Percentiles rank a stretch among this genome's conserved stretches.
These are phyloP conservation scores for Akanthomyces lecanii DNA, from an alignment of 2,329 filamentous ascomycete species.

Conservation along the genomic window DNA sequence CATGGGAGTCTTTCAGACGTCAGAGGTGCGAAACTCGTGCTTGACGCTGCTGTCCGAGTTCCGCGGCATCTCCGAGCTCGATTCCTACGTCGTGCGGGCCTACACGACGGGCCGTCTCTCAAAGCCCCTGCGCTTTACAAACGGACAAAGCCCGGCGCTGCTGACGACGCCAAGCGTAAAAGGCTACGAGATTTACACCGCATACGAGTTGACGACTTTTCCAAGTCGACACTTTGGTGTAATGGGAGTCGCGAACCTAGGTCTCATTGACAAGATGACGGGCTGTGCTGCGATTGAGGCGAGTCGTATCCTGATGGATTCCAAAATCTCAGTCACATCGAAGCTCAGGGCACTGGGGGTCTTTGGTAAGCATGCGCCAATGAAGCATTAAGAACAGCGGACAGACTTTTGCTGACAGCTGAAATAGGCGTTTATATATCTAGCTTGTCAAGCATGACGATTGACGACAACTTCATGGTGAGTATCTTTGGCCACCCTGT, in stretches of 20 bases:
- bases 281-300: slow-evolving; percentile 72
- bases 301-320: slow-evolving; percentile 51
- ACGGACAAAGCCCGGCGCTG: background rate
- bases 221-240: slow-evolving; percentile 30
- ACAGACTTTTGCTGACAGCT: background rate
- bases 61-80: background rate
- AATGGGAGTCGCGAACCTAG: slow-evolving; percentile 64
- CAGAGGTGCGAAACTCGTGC: background rate
- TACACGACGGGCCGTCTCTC: slow-evolving; percentile 11
- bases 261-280: slow-evolving; percentile 84
- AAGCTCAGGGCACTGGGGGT: slow-evolving; percentile 75
- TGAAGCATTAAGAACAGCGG: background rate
- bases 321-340: slow-evolving; percentile 60
- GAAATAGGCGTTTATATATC: slow-evolving; percentile 68
- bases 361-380: slow-evolving; percentile 49
- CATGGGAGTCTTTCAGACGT: slow-evolving; percentile 12
- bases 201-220: slow-evolving; percentile 62
- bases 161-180: slow-evolving; percentile 36
- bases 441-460: slow-evolving; percentile 54
- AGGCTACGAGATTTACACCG: slow-evolving; percentile 78
- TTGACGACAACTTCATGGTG: slow-evolving; percentile 66
- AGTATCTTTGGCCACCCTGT: slow-evolving; percentile 69
- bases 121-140: background rate
- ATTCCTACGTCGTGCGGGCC: slow-evolving; percentile 10
- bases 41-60: slow-evolving; percentile 5